Evolutionary conservation across 495 filamentous ascomycete species (phyloP).

Genomic region (Melanomma pulvis-pyrius): DNA sequence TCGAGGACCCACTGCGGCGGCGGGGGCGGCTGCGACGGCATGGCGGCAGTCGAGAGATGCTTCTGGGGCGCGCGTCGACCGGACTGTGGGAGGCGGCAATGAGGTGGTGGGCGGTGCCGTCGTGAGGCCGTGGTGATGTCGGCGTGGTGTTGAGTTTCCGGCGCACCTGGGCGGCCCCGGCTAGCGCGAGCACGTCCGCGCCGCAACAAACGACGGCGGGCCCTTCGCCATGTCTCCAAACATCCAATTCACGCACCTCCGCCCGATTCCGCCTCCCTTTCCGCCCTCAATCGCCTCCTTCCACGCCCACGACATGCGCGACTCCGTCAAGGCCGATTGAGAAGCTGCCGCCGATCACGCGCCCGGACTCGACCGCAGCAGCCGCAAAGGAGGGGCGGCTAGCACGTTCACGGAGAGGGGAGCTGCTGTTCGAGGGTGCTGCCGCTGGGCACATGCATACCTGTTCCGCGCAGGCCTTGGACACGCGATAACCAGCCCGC

Average conservation of each 20-base stretch:
- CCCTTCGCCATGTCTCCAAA: not conserved
- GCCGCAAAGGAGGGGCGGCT: slow-evolving; percentile 23
- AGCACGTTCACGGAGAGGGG: slow-evolving; percentile 26
- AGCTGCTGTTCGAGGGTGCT: slow-evolving; percentile 4
- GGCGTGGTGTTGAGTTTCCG: slow-evolving; percentile 5
- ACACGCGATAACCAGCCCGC: slow-evolving; percentile 42
- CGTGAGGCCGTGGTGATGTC: not conserved
- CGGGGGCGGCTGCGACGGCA: slow-evolving; percentile 46
- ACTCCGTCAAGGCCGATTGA: not conserved
- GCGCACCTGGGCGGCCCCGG: not conserved
- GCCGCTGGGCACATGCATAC: slow-evolving; percentile 34
- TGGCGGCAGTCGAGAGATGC: slow-evolving; percentile 13
- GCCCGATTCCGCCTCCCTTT: not conserved
- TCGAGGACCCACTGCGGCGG: slow-evolving; percentile 81
- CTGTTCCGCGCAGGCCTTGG: not conserved
- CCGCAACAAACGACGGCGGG: not conserved
- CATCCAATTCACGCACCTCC: slow-evolving; percentile 7
- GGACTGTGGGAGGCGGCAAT: not conserved
- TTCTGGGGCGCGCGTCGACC: not conserved
- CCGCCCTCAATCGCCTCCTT: not conserved
- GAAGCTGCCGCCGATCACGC: not conserved
- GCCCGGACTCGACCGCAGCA: not conserved
- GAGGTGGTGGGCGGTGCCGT: not conserved
- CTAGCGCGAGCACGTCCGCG: not conserved
- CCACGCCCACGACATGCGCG: slow-evolving; percentile 2